Percentiles rank a stretch among this genome's conserved stretches.
phyloP scores from a whole-genome alignment of 2,329 filamentous ascomycete species.

The Helminthosporium solani region DNA sequence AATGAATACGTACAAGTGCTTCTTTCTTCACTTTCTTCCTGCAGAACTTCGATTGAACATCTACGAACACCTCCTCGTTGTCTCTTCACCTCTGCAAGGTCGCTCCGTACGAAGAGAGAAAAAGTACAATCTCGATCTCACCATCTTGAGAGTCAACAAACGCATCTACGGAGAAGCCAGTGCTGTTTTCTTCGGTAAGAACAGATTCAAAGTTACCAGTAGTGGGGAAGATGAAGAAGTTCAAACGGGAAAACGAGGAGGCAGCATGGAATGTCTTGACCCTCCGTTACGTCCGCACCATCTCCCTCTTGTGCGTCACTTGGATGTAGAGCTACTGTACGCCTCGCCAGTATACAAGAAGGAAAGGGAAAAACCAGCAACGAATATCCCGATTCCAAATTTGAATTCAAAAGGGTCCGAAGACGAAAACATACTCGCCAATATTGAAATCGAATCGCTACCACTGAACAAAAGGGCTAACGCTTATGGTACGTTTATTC shows the following conservation, averaged over 20 bases:
- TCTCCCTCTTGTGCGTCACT: slow-evolving; percentile 23
- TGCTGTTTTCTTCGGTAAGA: slow-evolving; percentile 44
- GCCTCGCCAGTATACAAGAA: slow-evolving; percentile 8
- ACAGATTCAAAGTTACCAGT: slow-evolving; percentile 38
- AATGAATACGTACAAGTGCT: background rate
- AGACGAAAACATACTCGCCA: slow-evolving; percentile 3
- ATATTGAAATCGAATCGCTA: background rate
- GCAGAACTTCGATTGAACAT: slow-evolving; percentile 32
- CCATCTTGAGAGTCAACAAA: slow-evolving; percentile 41
- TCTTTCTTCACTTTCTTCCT: slow-evolving; percentile 30
- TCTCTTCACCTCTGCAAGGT: slow-evolving; percentile 22
- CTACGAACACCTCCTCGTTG: slow-evolving; percentile 31
- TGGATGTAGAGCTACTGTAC: slow-evolving; percentile 32
- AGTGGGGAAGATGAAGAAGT: too few species aligned
- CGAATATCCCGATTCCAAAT: slow-evolving; percentile 4
- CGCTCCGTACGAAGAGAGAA: slow-evolving; percentile 21
- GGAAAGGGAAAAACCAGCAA: slow-evolving; percentile 11
- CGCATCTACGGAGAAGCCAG: slow-evolving; percentile 46
- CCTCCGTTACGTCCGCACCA: slow-evolving; percentile 26
- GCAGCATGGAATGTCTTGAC: slow-evolving; percentile 16
- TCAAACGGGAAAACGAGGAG: slow-evolving; percentile 4
- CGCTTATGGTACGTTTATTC: too few species aligned
- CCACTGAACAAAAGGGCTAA: background rate
- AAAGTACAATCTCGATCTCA: slow-evolving; percentile 36
- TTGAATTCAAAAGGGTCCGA: slow-evolving; percentile 23